Percentiles rank a stretch among this genome's conserved stretches.
Evolutionary conservation across 805 yeast species (phyloP).

Genomic region (Kodamaea jinghongensis): DNA sequence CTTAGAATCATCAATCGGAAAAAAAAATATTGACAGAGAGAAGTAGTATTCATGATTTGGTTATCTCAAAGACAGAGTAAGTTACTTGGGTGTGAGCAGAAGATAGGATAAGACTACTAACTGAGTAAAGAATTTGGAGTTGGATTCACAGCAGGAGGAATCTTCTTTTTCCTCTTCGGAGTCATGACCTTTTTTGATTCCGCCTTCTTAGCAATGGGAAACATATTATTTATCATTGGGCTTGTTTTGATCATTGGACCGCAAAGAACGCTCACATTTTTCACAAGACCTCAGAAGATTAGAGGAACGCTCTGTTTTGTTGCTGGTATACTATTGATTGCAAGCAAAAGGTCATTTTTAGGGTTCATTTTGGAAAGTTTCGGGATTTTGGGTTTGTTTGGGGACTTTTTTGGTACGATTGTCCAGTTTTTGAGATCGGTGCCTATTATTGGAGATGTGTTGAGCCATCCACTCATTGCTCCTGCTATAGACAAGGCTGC

Average conservation of each 20-base stretch:
- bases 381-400: slow-evolving; percentile 90
- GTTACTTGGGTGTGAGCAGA: slow-evolving; percentile 25
- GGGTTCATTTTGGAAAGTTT: slow-evolving; percentile 84
- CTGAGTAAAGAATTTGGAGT: slow-evolving; percentile 73
- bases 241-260: slow-evolving; percentile 84
- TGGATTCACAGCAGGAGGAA: slow-evolving; percentile 85
- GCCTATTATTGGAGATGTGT: slow-evolving; percentile 82
- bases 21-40: slow-evolving; percentile 1
- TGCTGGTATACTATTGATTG: slow-evolving; percentile 71
- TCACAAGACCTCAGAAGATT: slow-evolving; percentile 81
- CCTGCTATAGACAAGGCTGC: slow-evolving; percentile 54
- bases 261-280: slow-evolving; percentile 75
- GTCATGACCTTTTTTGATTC: slow-evolving; percentile 84
- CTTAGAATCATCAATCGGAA: neutral
- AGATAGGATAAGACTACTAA: slow-evolving; percentile 15
- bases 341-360: slow-evolving; percentile 70
- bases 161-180: slow-evolving; percentile 76
- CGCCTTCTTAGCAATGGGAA: slow-evolving; percentile 86
- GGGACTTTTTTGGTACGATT: slow-evolving; percentile 88
- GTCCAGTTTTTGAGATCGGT: slow-evolving; percentile 82
- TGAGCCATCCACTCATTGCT: slow-evolving; percentile 78
- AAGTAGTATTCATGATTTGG: slow-evolving; percentile 51
- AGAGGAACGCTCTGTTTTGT: slow-evolving; percentile 82
- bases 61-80: slow-evolving; percentile 71
- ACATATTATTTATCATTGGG: slow-evolving; percentile 77